Evolutionary conservation across 1,284 basidiomycete species (phyloP).

Genomic region (Kalmanozyma brasiliensis): DNA sequence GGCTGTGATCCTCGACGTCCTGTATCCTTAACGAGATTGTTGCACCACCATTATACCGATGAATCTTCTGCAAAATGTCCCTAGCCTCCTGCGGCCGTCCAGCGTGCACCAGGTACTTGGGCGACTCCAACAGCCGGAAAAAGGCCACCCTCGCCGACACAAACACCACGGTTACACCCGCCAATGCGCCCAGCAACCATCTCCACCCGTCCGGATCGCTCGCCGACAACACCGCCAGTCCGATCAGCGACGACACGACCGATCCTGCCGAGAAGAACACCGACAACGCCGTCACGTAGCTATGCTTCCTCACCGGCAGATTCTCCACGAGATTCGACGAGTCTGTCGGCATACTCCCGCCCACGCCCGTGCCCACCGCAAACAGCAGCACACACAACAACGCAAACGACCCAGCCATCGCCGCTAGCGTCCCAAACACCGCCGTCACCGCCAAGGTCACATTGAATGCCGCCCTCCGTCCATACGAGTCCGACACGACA

Average conservation of each 20-base stretch:
- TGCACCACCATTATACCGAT: slow-evolving; percentile 48
- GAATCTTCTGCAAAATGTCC: slow-evolving; percentile 55
- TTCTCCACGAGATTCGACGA: slow-evolving; percentile 94
- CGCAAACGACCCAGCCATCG: slow-evolving; percentile 79
- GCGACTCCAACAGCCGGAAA: slow-evolving; percentile 91
- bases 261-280: slow-evolving; percentile 74
- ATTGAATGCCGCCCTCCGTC: slow-evolving; percentile 89
- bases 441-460: slow-evolving; percentile 89
- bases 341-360: slow-evolving; percentile 87
- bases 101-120: slow-evolving; percentile 69
- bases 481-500: slow-evolving; percentile 70
- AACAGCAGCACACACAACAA: slow-evolving; percentile 83
- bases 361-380: slow-evolving; percentile 88
- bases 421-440: slow-evolving; percentile 84
- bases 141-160: slow-evolving; percentile 83
- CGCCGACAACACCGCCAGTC: slow-evolving; percentile 45
- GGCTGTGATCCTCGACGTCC: slow-evolving; percentile 42
- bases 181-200: slow-evolving; percentile 38
- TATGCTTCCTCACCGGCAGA: slow-evolving; percentile 88
- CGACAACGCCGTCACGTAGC: slow-evolving; percentile 92
- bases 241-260: slow-evolving; percentile 48
- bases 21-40: slow-evolving; percentile 31
- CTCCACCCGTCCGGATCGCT: slow-evolving; percentile 44
- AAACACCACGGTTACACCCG: slow-evolving; percentile 78
- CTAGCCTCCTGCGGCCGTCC: slow-evolving; percentile 55